A percentile compares a stretch with the other conserved stretches of the same genome.
phyloP scores from a whole-genome alignment of 768 basidiomycete species.

The Mycena polygramma region DNA sequence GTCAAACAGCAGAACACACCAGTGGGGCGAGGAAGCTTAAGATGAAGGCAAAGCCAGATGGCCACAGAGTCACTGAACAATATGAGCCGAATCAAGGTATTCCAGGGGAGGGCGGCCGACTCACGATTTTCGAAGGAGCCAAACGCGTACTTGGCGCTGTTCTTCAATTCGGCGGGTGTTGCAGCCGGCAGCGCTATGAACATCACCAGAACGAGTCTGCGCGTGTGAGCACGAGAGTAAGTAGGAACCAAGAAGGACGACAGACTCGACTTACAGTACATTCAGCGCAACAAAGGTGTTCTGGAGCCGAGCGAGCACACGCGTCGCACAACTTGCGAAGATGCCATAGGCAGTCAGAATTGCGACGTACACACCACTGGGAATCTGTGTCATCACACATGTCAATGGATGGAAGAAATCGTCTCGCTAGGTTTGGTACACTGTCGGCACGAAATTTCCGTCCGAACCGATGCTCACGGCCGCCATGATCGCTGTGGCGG shows the following conservation, averaged over 20 bases:
- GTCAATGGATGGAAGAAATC: background rate
- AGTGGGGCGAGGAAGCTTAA: conserved; percentile 65
- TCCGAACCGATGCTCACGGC: conserved; percentile 13
- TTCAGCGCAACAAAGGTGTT: conserved; percentile 78
- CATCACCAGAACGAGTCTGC: conserved; percentile 18
- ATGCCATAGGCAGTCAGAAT: conserved; percentile 71
- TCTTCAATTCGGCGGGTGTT: conserved; percentile 7
- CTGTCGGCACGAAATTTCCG: background rate
- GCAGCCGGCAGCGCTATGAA: conserved; percentile 6
- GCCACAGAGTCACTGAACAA: conserved; percentile 55
- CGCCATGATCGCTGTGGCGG: conserved; percentile 4
- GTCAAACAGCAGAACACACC: conserved; percentile 48
- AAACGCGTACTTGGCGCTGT: conserved; percentile 9
- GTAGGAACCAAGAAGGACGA: background rate
- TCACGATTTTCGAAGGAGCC: conserved; percentile 18
- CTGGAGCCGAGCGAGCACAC: conserved; percentile 75
- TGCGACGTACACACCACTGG: conserved; percentile 73
- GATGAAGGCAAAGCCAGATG: conserved; percentile 63
- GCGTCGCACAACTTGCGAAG: conserved; percentile 76
- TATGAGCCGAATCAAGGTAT: background rate
- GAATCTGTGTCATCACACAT: background rate
- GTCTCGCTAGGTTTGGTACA: conserved; percentile 13
- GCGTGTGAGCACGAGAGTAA: background rate
- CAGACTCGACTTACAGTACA: conserved; percentile 54
- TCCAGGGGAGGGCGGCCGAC: too few relatives aligned